Conservation (phyloP, 257 asterid species). For the Haberlea rhodopensis region DNA sequence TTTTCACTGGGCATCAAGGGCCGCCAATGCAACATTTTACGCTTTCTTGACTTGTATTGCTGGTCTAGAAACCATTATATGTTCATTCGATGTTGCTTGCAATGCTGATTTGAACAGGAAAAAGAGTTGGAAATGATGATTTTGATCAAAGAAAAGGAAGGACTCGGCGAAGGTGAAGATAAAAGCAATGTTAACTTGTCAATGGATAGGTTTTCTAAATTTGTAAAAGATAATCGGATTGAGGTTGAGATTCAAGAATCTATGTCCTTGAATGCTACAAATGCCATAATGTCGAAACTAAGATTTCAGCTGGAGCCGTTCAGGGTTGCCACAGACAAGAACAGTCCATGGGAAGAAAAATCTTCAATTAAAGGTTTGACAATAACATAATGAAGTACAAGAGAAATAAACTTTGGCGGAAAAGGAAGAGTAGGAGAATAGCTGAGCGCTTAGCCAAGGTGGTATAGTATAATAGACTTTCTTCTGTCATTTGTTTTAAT, state of each 20-base stretch:
- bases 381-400: constrained; percentile 71
- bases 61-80: background rate
- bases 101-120: constrained; percentile 40
- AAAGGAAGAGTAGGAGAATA: constrained; percentile 63
- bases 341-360: constrained; percentile 85
- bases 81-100: constrained; percentile 19
- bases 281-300: constrained; percentile 59
- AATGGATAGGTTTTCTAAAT: constrained; percentile 35
- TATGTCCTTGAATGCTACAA: constrained; percentile 49
- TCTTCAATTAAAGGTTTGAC: constrained; percentile 58
- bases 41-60: constrained; percentile 8
- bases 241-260: constrained; percentile 50
- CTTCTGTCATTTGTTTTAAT: background rate
- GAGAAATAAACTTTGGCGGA: constrained; percentile 82
- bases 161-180: constrained; percentile 32
- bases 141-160: constrained; percentile 42
- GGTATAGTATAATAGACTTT: background rate
- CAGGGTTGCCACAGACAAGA: constrained; percentile 64
- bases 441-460: constrained; percentile 72
- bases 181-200: constrained; percentile 30
- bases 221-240: constrained; percentile 41
- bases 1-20: background rate
- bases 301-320: constrained; percentile 77
- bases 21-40: background rate
- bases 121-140: constrained; percentile 54